These are phyloP conservation scores for Aspergillus alliaceus DNA, from an alignment of 2,329 filamentous ascomycete genomes.

Conservation along the genomic window DNA sequence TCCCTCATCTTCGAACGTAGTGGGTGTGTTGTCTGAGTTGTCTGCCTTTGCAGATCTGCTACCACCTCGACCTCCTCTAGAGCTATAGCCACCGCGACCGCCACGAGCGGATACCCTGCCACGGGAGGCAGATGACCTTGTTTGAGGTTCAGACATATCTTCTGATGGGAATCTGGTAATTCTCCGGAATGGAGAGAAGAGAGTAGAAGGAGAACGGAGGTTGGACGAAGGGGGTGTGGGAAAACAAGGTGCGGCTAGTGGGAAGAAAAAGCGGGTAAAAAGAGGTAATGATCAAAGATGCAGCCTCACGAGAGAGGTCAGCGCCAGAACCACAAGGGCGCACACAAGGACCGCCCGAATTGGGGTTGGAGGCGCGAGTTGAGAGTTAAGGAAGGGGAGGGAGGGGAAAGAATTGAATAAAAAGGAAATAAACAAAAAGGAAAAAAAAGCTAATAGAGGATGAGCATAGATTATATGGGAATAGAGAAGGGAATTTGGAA, in stretches of 20 bases:
- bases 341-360: conserved; percentile 29
- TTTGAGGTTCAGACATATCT: conserved; percentile 91
- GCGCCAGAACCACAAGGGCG: conserved; percentile 35
- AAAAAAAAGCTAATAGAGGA: conserved; percentile 24
- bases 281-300: conserved; percentile 31
- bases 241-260: conserved; percentile 32
- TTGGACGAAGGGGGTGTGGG: conserved; percentile 25
- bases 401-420: conserved; percentile 16
- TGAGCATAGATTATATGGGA: conserved; percentile 13
- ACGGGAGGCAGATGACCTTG: conserved; percentile 77
- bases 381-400: conserved; percentile 16
- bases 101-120: conserved; percentile 89
- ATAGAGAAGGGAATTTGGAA: conserved; percentile 18
- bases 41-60: conserved; percentile 72
- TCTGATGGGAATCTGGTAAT: conserved; percentile 33
- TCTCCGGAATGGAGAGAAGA: conserved; percentile 26
- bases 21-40: conserved; percentile 57
- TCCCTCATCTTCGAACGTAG: conserved; percentile 74
- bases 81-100: conserved; percentile 73
- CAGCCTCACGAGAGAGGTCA: conserved; percentile 40
- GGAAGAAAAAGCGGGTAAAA: conserved; percentile 28
- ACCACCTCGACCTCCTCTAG: conserved; percentile 69
- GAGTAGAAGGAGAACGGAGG: conserved; percentile 27
- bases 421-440: conserved; percentile 11
- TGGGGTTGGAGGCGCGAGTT: conserved; percentile 18